Conservation (phyloP, 352 stramenopile species). For the Globisporangium megalacanthum region DNA sequence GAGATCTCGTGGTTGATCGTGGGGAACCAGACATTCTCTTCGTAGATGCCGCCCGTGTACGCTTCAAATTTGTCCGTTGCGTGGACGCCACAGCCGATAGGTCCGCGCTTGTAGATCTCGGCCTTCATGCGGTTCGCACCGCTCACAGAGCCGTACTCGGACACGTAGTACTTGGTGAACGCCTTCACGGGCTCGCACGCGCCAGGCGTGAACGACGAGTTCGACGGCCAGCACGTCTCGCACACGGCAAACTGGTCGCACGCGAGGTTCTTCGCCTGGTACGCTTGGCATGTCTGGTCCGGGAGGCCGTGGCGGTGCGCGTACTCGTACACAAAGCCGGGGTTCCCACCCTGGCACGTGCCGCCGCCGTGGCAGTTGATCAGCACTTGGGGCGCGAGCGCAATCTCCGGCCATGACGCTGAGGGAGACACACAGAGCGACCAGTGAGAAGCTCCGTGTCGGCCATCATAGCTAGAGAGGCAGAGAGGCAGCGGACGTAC, state of each 20-base stretch:
- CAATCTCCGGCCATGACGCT: constrained; percentile 82
- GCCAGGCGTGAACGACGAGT: constrained; percentile 81
- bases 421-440: background rate
- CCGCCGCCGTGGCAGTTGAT: constrained; percentile 83
- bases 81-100: constrained; percentile 85
- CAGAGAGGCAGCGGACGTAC: constrained; percentile 15
- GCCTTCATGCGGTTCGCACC: constrained; percentile 88
- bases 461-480: background rate
- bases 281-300: constrained; percentile 91
- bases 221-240: constrained; percentile 86
- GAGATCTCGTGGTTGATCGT: constrained; percentile 90
- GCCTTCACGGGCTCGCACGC: constrained; percentile 81
- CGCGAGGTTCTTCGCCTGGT: constrained; percentile 80
- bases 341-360: constrained; percentile 76
- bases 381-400: constrained; percentile 68
- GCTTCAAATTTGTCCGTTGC: constrained; percentile 82
- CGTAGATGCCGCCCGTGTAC: constrained; percentile 81
- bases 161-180: constrained; percentile 88
- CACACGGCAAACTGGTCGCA: constrained; percentile 78
- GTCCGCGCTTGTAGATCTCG: constrained; percentile 89
- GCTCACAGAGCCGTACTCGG: constrained; percentile 85
- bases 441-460: background rate
- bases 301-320: constrained; percentile 86
- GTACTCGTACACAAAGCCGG: constrained; percentile 82
- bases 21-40: constrained; percentile 74